phyloP scores from a whole-genome alignment of 306 rosid species.

The Cyclanthera cordifolia region DNA sequence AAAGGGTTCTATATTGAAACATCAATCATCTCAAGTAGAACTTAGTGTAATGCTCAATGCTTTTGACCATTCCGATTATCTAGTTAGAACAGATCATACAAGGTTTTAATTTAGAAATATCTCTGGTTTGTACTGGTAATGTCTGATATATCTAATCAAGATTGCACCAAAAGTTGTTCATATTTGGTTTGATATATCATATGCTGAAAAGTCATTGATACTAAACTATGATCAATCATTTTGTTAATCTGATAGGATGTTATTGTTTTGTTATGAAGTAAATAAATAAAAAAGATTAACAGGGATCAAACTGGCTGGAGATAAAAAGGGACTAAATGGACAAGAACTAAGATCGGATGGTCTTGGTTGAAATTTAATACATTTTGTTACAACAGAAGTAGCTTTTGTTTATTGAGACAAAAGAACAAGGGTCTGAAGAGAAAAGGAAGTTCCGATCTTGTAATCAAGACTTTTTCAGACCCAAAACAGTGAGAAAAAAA shows the following conservation, averaged over 20 bases:
- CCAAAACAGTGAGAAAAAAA: conserved; percentile 34
- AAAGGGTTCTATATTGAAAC: no score
- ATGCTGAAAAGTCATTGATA: not conserved
- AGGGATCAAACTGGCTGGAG: no score
- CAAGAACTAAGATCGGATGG: not conserved
- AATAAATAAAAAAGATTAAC: not conserved
- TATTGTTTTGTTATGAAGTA: not conserved
- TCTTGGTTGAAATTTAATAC: not conserved
- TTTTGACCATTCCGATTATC: no score
- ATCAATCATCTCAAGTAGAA: no score
- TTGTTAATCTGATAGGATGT: not conserved
- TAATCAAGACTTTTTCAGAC: conserved; percentile 29
- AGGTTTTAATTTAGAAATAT: no score
- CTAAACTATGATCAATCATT: not conserved
- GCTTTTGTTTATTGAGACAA: not conserved
- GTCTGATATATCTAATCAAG: no score
- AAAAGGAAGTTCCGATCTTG: not conserved
- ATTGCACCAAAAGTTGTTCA: no score
- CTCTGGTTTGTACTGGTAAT: no score
- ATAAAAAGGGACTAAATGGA: not conserved
- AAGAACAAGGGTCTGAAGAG: not conserved
- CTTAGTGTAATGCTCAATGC: no score
- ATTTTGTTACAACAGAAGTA: not conserved
- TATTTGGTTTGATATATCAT: no score
- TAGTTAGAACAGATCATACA: no score